Evolutionary conservation across 805 yeast species (phyloP), one percentile per base, ranked within the genome.

Genomic region (Clavispora phyllophila): DNA sequence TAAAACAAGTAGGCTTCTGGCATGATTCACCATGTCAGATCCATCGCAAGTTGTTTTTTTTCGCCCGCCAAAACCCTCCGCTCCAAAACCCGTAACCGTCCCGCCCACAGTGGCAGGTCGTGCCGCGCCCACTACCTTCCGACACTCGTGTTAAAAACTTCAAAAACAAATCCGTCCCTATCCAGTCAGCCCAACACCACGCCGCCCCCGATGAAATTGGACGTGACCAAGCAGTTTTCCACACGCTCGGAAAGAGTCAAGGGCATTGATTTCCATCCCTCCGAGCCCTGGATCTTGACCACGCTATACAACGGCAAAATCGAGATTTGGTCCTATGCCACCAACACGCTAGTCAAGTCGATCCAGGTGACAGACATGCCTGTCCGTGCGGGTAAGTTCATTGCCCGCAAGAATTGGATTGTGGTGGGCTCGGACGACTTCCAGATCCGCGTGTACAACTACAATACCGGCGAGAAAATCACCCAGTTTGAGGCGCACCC

Each of bases 401-500:
- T 93, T 60, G 93, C 98, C 17, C 81, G 98, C 58, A 93, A 91
- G 71, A 90, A 89, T 68, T 93, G 99, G 99, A 79, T 95, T 58
- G 84, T 90, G 45, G 89, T 89, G 32, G 99, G 99, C 23, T 79
- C 95, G 40, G 99, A 93, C 63, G 99, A 93, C 67, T 91, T 87
- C 76, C 91, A 86, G 61, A 72, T 93, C 45, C 81, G 99, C 58
- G 95, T 93, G 24, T 93, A 80, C 74, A 93, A 93, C 66, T 89
- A 87, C 72, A 88, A 88, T 67, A 93, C 99, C 15, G 90, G 95
- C 44, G 99, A 93, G 66, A 89, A 88, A 62, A 79, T 93, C 49
- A 77, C 87, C 29, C 98, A 90, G 67, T 93, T 91, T 60, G 99
- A 93, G 70, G 98, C 97, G 9, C 99, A 93, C 61, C 96, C 96